Base-by-base conservation (phyloP, 1,139 yeast species). In the Diutina sp. region DNA sequence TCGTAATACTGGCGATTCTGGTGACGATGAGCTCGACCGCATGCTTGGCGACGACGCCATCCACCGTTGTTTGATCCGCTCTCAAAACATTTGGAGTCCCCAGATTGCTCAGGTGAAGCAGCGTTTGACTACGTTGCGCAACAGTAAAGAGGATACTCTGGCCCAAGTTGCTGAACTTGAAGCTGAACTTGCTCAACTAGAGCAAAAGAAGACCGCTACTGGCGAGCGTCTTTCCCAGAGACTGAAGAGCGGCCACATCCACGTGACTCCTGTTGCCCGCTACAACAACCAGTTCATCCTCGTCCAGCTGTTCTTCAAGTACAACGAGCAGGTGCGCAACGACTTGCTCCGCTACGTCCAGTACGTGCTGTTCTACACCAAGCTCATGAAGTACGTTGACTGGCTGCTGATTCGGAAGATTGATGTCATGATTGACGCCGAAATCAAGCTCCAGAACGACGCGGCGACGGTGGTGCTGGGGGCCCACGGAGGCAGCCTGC, bases 241-340 rank as follows among this genome's bases (percentile, higher is more conserved):
- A 14, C 30, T 30, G 16, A 38, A 30, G 16, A 7, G n/a, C 6
- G 51, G 51, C 12, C 51, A 47, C n/a, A 50, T 16, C 35, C 45
- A 30, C 29, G 25, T 28, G 14, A 16, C 46, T 5, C n/a, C 54
- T 5, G 60, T 61, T 12, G 74, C 69, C 46, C 65, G 64, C 47
- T 77, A 72, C 61, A 71, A 74, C 57, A 76, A 77, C 61, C 72
- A 71, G 58, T 76, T 77, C 59, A 66, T 74, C 1, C 65, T 75
- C 38, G 67, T 74, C 35, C 68, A 72, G 52, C 74, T 74, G 77
- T 67, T 73, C 50, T 64, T 76, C 53, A 76, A 76, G 59, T 77
- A 80, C 79, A 76, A 76, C 60, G 68, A 68, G 50, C 60, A 65
- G 16, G 74, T 72, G 57, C 62, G 80, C 35, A 73, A 77, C 57